These are phyloP conservation scores for Stemphylium lycopersici DNA, from an alignment of 2,329 filamentous ascomycete species.

Conservation along the genomic window DNA sequence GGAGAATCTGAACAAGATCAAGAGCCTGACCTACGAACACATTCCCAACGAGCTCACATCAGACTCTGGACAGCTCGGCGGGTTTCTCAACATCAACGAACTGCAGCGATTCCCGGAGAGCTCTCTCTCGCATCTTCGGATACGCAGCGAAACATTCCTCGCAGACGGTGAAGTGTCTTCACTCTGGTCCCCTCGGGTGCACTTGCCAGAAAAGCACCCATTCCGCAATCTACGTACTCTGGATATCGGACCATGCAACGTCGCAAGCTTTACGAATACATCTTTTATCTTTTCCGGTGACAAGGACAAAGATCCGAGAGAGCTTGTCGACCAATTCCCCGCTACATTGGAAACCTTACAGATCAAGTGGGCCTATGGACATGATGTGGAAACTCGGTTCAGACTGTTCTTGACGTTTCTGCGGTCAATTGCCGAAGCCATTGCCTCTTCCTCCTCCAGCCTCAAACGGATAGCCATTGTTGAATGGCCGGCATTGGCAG, in stretches of 20 bases:
- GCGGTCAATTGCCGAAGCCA: neutral
- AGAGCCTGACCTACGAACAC: slow-evolving; percentile 13
- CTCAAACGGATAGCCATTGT: slow-evolving; percentile 6
- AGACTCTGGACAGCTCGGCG: neutral
- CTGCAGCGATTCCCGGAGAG: neutral
- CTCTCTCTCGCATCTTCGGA: slow-evolving; percentile 1
- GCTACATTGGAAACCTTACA: slow-evolving; percentile 1
- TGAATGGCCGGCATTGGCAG: slow-evolving; percentile 6
- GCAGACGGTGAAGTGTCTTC: neutral
- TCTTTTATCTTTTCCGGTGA: neutral
- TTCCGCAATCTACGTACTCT: neutral
- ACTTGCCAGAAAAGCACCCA: neutral
- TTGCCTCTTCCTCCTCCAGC: neutral
- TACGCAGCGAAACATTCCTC: neutral
- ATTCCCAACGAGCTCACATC: neutral
- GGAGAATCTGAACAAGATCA: slow-evolving; percentile 3
- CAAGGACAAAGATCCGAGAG: no score
- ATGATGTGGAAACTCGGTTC: neutral
- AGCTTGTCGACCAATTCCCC: neutral
- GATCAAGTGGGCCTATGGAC: slow-evolving; percentile 5
- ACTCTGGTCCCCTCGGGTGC: neutral
- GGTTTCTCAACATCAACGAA: neutral
- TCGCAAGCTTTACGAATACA: neutral
- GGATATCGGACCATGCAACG: slow-evolving; percentile 8
- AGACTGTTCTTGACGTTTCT: neutral